phyloP scores from a whole-genome alignment of 2,329 filamentous ascomycete species.

The Erysiphe pulchra region DNA sequence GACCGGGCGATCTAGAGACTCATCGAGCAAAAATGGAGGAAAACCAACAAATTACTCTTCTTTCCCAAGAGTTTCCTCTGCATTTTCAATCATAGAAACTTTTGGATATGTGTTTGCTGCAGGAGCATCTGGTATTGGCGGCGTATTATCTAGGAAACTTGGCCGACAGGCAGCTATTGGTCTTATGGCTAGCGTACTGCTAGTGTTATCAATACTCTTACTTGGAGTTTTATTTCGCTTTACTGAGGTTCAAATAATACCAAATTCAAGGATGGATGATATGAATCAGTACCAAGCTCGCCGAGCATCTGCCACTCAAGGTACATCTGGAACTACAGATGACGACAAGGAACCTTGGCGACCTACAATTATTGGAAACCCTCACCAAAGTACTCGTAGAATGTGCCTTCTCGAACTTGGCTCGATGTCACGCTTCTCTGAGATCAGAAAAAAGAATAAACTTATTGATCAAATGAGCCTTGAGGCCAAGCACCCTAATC shows the following conservation, averaged over 20 bases:
- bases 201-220: conserved; percentile 37
- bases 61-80: conserved; percentile 47
- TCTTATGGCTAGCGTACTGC: conserved; percentile 39
- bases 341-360: conserved; percentile 27
- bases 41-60: conserved; percentile 47
- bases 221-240: conserved; percentile 36
- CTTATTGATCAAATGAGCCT: conserved; percentile 22
- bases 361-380: conserved; percentile 45
- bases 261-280: conserved; percentile 27
- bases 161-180: conserved; percentile 43
- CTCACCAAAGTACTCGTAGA: conserved; percentile 37
- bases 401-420: conserved; percentile 51
- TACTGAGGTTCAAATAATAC: conserved; percentile 41
- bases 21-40: conserved; percentile 17
- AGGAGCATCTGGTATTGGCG: conserved; percentile 39
- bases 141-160: conserved; percentile 35
- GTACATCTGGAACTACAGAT: conserved; percentile 7
- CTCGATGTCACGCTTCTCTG: conserved; percentile 40
- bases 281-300: conserved; percentile 27
- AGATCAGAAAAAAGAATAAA: conserved; percentile 36
- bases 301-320: conserved; percentile 20
- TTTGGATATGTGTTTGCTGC: conserved; percentile 46
- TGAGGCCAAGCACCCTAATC: conserved; percentile 12
- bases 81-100: conserved; percentile 43
- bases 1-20: conserved; percentile 27